A percentile compares a stretch with the other conserved stretches of the same genome.
phyloP scores from a whole-genome alignment of 73 alveolate species.

The Stentor roeselii region DNA sequence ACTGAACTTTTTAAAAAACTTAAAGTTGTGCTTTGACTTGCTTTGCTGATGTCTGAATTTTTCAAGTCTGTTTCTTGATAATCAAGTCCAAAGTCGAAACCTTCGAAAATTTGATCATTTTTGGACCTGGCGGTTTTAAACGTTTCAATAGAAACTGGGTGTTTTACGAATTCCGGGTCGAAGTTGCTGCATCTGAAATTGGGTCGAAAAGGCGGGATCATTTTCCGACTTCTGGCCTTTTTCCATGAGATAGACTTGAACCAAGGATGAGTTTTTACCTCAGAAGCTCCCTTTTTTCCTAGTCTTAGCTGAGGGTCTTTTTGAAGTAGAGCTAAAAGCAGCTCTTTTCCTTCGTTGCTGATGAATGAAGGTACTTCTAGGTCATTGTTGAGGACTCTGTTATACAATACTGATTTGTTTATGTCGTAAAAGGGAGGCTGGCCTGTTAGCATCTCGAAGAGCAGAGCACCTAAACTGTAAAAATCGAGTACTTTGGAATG shows the following conservation, averaged over 20 bases:
- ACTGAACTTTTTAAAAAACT: too few species aligned
- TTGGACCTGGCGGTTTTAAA: too few species aligned
- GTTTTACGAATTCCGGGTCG: conserved; percentile 41
- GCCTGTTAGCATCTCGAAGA: conserved; percentile 84
- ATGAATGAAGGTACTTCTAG: conserved; percentile 40
- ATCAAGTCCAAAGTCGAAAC: too few species aligned
- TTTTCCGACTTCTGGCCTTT: conserved; percentile 29
- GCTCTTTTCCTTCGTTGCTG: conserved; percentile 35
- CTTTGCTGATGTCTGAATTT: too few species aligned
- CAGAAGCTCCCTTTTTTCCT: conserved; percentile 29
- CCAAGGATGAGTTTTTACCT: conserved; percentile 26
- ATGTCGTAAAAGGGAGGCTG: conserved; percentile 61
- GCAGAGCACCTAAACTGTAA: conserved; percentile 82
- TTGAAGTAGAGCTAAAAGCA: conserved; percentile 43
- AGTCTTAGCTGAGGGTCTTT: conserved; percentile 57
- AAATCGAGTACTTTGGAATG: conserved; percentile 70
- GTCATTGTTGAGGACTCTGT: conserved; percentile 32
- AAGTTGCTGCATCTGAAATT: conserved; percentile 36
- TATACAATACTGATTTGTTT: conserved; percentile 47
- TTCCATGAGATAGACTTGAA: conserved; percentile 55
- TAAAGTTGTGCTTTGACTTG: too few species aligned
- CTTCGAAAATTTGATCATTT: too few species aligned
- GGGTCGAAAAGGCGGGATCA: conserved; percentile 62
- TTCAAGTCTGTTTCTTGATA: too few species aligned
- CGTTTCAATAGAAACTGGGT: conserved; percentile 37